These are phyloP conservation scores for Leptographium flavum DNA, from an alignment of 2,329 filamentous ascomycete species.

Conservation along the genomic window DNA sequence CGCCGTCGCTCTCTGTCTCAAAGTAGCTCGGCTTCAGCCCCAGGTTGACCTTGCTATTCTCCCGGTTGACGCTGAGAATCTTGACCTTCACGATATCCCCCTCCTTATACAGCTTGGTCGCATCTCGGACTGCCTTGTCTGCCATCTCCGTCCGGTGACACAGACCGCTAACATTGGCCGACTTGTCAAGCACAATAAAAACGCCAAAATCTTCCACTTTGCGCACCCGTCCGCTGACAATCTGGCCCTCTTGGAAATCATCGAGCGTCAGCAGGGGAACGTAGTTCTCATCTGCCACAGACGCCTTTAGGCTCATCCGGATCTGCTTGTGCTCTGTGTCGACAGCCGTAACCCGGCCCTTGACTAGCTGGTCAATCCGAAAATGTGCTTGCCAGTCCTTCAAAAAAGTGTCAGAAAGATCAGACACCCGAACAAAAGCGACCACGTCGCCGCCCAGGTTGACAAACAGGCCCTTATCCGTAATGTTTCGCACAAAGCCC, in stretches of 20 bases:
- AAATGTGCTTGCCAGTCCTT: constrained; percentile 94
- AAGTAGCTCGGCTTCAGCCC: constrained; percentile 91
- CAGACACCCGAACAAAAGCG: constrained; percentile 70
- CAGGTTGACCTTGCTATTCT: constrained; percentile 71
- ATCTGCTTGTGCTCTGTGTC: constrained; percentile 56
- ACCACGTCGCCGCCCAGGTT: constrained; percentile 68
- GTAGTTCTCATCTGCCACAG: constrained; percentile 61
- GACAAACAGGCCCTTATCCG: constrained; percentile 81
- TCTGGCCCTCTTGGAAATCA: constrained; percentile 67
- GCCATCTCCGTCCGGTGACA: constrained; percentile 91
- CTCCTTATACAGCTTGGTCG: constrained; percentile 77
- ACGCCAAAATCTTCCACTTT: constrained; percentile 93
- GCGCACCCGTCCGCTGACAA: constrained; percentile 78
- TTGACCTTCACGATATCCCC: constrained; percentile 91
- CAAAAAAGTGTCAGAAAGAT: constrained; percentile 79
- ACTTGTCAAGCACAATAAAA: constrained; percentile 81
- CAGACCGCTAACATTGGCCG: constrained; percentile 77
- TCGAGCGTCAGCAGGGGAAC: constrained; percentile 56
- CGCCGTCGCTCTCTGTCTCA: constrained; percentile 28
- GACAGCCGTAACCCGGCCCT: constrained; percentile 65
- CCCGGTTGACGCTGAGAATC: constrained; percentile 61
- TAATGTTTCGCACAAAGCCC: constrained; percentile 82
- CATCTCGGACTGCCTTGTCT: constrained; percentile 66
- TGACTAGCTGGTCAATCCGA: constrained; percentile 79
- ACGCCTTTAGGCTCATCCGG: constrained; percentile 78